Conservation (phyloP, 1,139 yeast genomes). For the Yueomyces sp. region DNA sequence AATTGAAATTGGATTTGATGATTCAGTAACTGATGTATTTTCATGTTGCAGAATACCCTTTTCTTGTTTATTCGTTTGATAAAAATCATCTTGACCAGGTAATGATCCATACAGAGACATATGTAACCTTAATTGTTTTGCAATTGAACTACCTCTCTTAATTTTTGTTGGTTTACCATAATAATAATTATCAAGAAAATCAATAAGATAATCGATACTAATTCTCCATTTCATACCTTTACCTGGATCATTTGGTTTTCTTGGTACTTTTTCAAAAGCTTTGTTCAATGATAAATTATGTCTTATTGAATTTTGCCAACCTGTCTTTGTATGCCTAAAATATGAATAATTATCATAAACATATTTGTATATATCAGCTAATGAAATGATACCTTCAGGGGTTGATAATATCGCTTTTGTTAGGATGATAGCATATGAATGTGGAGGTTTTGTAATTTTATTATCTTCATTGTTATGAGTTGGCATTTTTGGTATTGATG, state of each 20-base stretch:
- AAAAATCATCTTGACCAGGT: slow-evolving; percentile 29
- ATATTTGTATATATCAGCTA: slow-evolving; percentile 88
- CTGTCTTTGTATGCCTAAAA: slow-evolving; percentile 85
- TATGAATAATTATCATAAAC: slow-evolving; percentile 79
- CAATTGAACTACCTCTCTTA: slow-evolving; percentile 69
- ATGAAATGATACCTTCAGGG: slow-evolving; percentile 74
- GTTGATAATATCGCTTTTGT: slow-evolving; percentile 91
- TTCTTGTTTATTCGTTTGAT: background rate
- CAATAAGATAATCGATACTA: slow-evolving; percentile 70
- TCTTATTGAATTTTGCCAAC: slow-evolving; percentile 84
- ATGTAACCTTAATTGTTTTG: slow-evolving; percentile 66
- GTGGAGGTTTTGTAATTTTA: slow-evolving; percentile 91
- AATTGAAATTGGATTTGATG: background rate
- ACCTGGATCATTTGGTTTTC: slow-evolving; percentile 93
- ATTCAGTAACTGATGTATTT: background rate
- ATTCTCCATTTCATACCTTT: slow-evolving; percentile 99
- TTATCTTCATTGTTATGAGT: slow-evolving; percentile 48
- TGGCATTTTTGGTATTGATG: background rate
- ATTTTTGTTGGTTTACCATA: slow-evolving; percentile 62
- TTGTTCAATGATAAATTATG: slow-evolving; percentile 72
- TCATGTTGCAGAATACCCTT: background rate
- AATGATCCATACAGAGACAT: slow-evolving; percentile 57
- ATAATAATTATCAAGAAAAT: slow-evolving; percentile 66
- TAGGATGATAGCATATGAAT: slow-evolving; percentile 94
- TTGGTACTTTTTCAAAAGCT: slow-evolving; percentile 89